A percentile compares a stretch with the other conserved stretches of the same genome.
Conservation (phyloP, 1,284 basidiomycete species). For the Trametes versicolor region DNA sequence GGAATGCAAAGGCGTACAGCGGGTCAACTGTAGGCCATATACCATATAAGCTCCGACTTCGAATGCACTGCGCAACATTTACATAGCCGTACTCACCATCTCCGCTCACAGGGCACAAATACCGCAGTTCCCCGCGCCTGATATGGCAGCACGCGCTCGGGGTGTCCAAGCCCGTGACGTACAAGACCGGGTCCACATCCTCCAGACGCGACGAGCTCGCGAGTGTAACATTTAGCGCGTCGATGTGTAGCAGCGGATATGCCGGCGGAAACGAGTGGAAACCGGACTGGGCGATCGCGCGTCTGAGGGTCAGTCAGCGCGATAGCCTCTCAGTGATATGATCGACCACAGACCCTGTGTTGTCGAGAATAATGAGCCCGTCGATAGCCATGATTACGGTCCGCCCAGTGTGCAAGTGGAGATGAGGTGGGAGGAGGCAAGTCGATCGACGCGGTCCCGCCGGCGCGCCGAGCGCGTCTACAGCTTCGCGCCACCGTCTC, state of each 20-base stretch:
- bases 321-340: background rate
- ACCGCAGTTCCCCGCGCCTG: conserved; percentile 77
- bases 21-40: conserved; percentile 75
- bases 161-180: conserved; percentile 60
- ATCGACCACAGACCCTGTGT: conserved; percentile 7
- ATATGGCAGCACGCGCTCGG: conserved; percentile 86
- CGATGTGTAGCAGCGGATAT: conserved; percentile 88
- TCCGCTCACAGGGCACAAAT: conserved; percentile 84
- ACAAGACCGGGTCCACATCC: conserved; percentile 77
- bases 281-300: conserved; percentile 90
- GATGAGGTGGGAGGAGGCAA: no score
- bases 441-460: no score
- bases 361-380: conserved; percentile 87
- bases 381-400: conserved; percentile 75
- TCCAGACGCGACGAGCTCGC: conserved; percentile 60
- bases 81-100: conserved; percentile 63
- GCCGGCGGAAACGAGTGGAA: conserved; percentile 83
- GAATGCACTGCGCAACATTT: background rate
- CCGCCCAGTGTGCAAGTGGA: no score
- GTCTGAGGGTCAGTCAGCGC: conserved; percentile 54
- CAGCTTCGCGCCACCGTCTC: no score
- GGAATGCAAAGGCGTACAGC: conserved; percentile 88
- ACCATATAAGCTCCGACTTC: conserved; percentile 1
- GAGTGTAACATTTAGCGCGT: conserved; percentile 82
- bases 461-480: no score